Percentiles rank a stretch among this genome's conserved stretches.
Evolutionary conservation across 192 early-diverging fungal species (phyloP).

Genomic region (Mortierella hygrophila): DNA sequence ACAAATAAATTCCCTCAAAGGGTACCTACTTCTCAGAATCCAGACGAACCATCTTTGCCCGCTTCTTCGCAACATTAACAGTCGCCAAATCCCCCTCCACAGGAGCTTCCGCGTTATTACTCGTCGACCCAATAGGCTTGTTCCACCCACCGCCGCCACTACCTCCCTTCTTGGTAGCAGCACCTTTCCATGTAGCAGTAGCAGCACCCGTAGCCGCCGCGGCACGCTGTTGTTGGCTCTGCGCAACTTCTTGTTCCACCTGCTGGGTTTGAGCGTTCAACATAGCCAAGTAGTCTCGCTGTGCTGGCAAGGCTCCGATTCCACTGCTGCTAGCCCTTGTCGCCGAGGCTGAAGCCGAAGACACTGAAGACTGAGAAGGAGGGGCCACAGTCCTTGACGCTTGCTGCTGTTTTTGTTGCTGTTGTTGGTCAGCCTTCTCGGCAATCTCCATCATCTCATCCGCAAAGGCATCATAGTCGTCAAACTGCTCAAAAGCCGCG

Average conservation of each 20-base stretch:
- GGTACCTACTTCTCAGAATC: constrained; percentile 33
- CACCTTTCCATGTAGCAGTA: neutral
- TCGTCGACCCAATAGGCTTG: constrained; percentile 23
- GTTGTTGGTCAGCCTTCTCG: neutral
- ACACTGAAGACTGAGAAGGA: neutral
- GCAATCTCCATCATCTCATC: constrained; percentile 49
- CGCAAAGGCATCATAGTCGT: constrained; percentile 41
- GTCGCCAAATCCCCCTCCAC: constrained; percentile 21
- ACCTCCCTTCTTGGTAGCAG: neutral
- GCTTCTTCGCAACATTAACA: constrained; percentile 30
- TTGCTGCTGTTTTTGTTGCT: neutral
- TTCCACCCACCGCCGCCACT: neutral
- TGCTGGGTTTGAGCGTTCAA: constrained; percentile 3
- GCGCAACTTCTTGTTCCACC: constrained; percentile 3
- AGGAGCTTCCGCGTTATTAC: neutral
- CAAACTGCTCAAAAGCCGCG: constrained; percentile 45
- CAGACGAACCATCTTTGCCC: constrained; percentile 26
- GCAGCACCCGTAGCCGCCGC: neutral
- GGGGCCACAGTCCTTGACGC: neutral
- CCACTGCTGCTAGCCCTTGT: neutral
- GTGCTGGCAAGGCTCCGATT: constrained; percentile 25
- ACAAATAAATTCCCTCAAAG: neutral
- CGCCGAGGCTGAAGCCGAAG: neutral
- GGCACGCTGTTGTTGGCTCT: neutral
- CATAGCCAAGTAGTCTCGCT: constrained; percentile 31